phyloP scores from a whole-genome alignment of 2,329 filamentous ascomycete species.

The Calonectria multiphialidica region DNA sequence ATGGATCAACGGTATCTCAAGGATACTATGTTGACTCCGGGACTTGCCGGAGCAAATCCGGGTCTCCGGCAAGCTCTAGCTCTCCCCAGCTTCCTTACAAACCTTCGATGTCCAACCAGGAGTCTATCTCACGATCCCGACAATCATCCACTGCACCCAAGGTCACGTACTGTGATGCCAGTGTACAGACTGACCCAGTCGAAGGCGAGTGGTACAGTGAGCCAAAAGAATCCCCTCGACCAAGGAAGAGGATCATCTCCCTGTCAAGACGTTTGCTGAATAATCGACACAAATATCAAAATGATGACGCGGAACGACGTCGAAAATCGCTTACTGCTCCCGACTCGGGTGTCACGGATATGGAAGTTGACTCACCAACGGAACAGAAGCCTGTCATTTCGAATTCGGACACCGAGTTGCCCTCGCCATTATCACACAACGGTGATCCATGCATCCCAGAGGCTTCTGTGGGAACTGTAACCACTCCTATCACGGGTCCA shows the following conservation, averaged over 20 bases:
- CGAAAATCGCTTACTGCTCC: slow-evolving; percentile 37
- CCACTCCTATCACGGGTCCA: slow-evolving; percentile 26
- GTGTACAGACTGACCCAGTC: slow-evolving; percentile 67
- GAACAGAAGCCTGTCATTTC: slow-evolving; percentile 44
- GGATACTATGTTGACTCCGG: slow-evolving; percentile 64
- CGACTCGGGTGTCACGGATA: slow-evolving; percentile 47
- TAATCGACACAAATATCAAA: slow-evolving; percentile 57
- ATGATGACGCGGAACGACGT: slow-evolving; percentile 54
- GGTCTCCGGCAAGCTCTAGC: slow-evolving; percentile 59
- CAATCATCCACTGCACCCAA: slow-evolving; percentile 54
- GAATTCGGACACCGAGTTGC: slow-evolving; percentile 36
- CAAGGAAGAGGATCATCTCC: slow-evolving; percentile 63
- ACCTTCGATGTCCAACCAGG: slow-evolving; percentile 42
- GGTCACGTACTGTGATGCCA: slow-evolving; percentile 62
- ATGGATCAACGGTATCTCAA: slow-evolving; percentile 50
- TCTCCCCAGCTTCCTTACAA: slow-evolving; percentile 53
- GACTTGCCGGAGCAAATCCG: slow-evolving; percentile 66
- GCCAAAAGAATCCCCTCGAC: slow-evolving; percentile 48
- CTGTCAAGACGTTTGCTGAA: slow-evolving; percentile 66
- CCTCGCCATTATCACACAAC: slow-evolving; percentile 37
- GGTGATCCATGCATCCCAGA: slow-evolving; percentile 48
- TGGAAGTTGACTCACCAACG: slow-evolving; percentile 55
- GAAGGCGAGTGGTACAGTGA: slow-evolving; percentile 66
- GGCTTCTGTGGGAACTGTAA: slow-evolving; percentile 45
- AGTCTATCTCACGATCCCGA: slow-evolving; percentile 49